Evolutionary conservation across 352 stramenopile genomes (phyloP), one percentile per base, ranked within the genome.

Genomic region (Phytopythium sindhum): DNA sequence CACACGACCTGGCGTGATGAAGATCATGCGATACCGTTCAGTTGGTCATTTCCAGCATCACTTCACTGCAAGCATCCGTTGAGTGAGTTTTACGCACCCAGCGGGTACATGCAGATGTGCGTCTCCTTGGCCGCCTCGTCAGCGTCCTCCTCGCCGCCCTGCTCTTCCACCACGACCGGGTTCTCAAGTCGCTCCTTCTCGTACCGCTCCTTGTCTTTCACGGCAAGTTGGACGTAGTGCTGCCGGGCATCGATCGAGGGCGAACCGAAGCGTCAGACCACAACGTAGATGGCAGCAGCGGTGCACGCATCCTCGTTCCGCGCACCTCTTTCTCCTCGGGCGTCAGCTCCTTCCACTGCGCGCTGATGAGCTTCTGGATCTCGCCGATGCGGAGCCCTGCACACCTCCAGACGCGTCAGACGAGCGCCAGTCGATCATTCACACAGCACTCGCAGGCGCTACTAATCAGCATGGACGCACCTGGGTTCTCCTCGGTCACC

Each of bases 361-460:
- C 73, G 33, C 94, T 97, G 33, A 98, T 88, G 21, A 93, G 68
- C 71, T 97, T 97, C 55, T 97, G 89, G 23, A 98, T 81, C 17
- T 90, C 78, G 10, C 85, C 84, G 50, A 96, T 77, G 59, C 74
- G 73, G 4, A 83, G 58, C 3, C 79, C 77, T 80, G 62, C 24
- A 24, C 47, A 29, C 21, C 33, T 55, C 14, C 24, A 29, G 14
- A 57, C n/a, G 12, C 55, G 24, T 26, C 35, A 12, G 17, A 8
- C 6, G 9, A 24, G 50, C 4, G 8, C 15, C 11, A 31, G 24
- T 48, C 19, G 23, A 3, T 21, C 4, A 6, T 9, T 1, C 42
- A 26, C 14, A 11, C 19, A 6, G 7, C 42, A 5, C 19, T 9
- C 14, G 37, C 44, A 19, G 37, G 15, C 17, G 42, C 41, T n/a